These are phyloP conservation scores for Saraca asoca DNA, from an alignment of 331 rosid genomes.

Conservation along the genomic window DNA sequence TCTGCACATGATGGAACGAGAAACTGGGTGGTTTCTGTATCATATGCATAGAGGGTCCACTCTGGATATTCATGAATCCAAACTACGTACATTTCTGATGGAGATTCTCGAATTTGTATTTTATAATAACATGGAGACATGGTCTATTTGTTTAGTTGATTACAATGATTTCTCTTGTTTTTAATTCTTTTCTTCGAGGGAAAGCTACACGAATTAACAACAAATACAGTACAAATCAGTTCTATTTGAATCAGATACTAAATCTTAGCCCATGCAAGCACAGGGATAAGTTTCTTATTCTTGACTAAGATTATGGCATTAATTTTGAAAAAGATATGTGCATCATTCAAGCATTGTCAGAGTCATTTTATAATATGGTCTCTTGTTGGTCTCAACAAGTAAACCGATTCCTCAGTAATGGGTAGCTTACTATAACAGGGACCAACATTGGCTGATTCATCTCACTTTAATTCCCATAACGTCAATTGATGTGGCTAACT, in stretches of 20 bases:
- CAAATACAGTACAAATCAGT: not conserved
- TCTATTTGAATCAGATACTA: slow-evolving; percentile 25
- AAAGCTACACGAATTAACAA: slow-evolving; percentile 30
- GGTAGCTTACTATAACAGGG: too few relatives aligned
- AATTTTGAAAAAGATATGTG: too few relatives aligned
- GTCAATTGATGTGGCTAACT: too few relatives aligned
- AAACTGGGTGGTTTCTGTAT: slow-evolving; percentile 4
- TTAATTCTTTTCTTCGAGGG: slow-evolving; percentile 3
- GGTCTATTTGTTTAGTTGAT: slow-evolving; percentile 25
- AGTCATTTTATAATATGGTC: not conserved
- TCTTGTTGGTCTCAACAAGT: not conserved
- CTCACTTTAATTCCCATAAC: too few relatives aligned
- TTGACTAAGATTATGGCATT: not conserved
- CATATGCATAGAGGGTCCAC: slow-evolving; percentile 19
- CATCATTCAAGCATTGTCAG: too few relatives aligned
- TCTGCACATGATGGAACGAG: slow-evolving; percentile 2
- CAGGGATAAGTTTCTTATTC: not conserved
- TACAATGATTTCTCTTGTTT: not conserved
- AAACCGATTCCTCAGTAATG: too few relatives aligned
- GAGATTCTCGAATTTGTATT: slow-evolving; percentile 22
- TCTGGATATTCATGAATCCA: slow-evolving; percentile 35
- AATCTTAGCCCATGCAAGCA: slow-evolving; percentile 15
- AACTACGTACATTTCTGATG: slow-evolving; percentile 28
- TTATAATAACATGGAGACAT: slow-evolving; percentile 18
- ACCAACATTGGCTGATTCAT: too few relatives aligned